Conservation (phyloP, 305 asterid genomes). For the Stenogyne calaminthoides region DNA sequence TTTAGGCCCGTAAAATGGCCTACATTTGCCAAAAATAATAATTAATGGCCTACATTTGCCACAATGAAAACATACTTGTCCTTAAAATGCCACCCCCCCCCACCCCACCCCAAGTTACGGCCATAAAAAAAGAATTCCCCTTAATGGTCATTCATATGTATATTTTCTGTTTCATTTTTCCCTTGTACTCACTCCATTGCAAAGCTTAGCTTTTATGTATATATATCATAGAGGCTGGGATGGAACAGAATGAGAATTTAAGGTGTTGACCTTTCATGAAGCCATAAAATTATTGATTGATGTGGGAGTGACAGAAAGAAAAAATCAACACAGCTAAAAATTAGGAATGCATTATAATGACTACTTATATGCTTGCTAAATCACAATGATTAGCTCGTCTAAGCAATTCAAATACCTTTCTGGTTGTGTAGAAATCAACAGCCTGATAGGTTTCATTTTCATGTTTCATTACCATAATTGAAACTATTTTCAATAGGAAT, state of each 20-base stretch:
- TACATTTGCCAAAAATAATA: no score
- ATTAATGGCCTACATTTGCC: no score
- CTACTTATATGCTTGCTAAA: slow-evolving; percentile 3
- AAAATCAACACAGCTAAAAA: neutral
- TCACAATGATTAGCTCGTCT: neutral
- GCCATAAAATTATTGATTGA: neutral
- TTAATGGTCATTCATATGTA: neutral
- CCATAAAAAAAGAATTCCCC: no score
- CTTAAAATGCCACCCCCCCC: no score
- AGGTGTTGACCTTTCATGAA: neutral
- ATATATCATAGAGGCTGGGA: slow-evolving; percentile 1
- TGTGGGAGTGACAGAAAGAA: neutral
- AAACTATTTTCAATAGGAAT: neutral
- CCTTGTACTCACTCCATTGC: neutral
- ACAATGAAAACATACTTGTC: no score
- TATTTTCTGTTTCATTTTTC: neutral
- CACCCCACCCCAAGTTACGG: no score
- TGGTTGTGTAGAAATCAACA: neutral
- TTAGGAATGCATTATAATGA: neutral
- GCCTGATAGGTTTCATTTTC: neutral
- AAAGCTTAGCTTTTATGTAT: neutral
- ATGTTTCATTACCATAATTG: neutral
- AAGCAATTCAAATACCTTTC: neutral
- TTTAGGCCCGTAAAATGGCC: no score
- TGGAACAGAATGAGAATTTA: neutral